Evolutionary conservation across 2,329 filamentous ascomycete species (phyloP).

Genomic region (Claviceps spartinae): DNA sequence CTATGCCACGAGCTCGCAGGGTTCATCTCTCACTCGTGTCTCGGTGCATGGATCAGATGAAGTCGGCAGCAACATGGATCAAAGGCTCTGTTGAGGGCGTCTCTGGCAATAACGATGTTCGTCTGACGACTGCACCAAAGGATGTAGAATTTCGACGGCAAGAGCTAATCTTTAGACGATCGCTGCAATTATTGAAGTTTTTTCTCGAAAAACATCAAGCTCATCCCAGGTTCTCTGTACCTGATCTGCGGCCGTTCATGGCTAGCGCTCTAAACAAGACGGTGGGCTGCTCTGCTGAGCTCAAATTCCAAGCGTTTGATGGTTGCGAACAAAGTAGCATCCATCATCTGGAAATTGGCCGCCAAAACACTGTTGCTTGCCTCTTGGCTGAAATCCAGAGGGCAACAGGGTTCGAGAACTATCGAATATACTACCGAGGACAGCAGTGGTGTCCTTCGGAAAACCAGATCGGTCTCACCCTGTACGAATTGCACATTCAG

Average conservation of each 20-base stretch:
- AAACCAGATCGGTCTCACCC: slow-evolving; percentile 42
- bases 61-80: slow-evolving; percentile 42
- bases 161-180: slow-evolving; percentile 53
- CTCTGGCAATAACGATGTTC: slow-evolving; percentile 33
- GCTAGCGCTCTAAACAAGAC: slow-evolving; percentile 36
- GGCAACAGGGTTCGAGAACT: slow-evolving; percentile 62
- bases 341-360: slow-evolving; percentile 50
- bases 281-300: slow-evolving; percentile 49
- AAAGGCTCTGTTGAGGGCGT: slow-evolving; percentile 32
- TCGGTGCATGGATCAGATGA: slow-evolving; percentile 59
- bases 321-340: slow-evolving; percentile 46
- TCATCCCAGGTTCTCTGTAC: slow-evolving; percentile 44
- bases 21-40: slow-evolving; percentile 59
- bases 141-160: slow-evolving; percentile 32
- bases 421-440: slow-evolving; percentile 59
- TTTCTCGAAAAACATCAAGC: slow-evolving; percentile 53
- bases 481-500: slow-evolving; percentile 54
- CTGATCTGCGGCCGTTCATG: slow-evolving; percentile 41
- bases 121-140: slow-evolving; percentile 36
- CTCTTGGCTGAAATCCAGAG: slow-evolving; percentile 53
- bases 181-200: slow-evolving; percentile 52
- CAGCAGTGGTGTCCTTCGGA: slow-evolving; percentile 48
- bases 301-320: slow-evolving; percentile 65
- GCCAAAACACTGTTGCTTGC: slow-evolving; percentile 55
- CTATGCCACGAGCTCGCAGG: slow-evolving; percentile 35